These are phyloP conservation scores for Nicotiana knightiana DNA, from an alignment of 257 asterid genomes.

Conservation along the genomic window DNA sequence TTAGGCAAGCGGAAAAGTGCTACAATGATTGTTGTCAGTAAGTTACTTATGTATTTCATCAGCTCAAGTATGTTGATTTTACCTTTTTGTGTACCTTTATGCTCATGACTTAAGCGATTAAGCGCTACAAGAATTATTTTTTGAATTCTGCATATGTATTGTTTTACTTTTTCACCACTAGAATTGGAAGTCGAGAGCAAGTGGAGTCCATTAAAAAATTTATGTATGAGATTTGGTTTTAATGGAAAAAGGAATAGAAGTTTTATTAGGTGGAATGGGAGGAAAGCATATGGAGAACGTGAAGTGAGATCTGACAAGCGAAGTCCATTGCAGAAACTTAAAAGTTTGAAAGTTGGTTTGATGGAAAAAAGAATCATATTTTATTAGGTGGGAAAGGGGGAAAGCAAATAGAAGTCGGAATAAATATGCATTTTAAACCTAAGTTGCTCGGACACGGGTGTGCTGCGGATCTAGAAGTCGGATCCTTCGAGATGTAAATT, in stretches of 20 bases:
- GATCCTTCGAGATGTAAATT: too few species aligned
- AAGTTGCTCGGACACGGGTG: too few species aligned
- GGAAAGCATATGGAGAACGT: too few species aligned
- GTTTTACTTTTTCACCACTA: neutral
- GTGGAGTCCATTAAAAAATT: neutral
- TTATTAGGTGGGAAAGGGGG: too few species aligned
- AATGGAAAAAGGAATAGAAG: too few species aligned
- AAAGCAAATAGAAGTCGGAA: neutral
- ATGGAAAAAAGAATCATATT: too few species aligned
- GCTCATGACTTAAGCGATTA: neutral
- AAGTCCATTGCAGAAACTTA: too few species aligned
- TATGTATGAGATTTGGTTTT: neutral
- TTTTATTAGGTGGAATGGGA: too few species aligned
- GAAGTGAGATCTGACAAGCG: too few species aligned
- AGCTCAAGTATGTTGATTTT: neutral
- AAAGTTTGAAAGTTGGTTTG: too few species aligned
- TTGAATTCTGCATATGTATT: neutral
- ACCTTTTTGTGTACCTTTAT: neutral
- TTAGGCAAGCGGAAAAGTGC: constrained; percentile 93
- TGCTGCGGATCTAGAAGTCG: too few species aligned
- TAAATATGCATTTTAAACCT: neutral
- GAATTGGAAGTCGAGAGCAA: neutral
- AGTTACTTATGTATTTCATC: constrained; percentile 22
- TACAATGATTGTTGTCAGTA: constrained; percentile 97
- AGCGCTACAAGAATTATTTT: neutral